Evolutionary conservation across 2,329 filamentous ascomycete species (phyloP).

Genomic region (Colletotrichum cordylinicola): DNA sequence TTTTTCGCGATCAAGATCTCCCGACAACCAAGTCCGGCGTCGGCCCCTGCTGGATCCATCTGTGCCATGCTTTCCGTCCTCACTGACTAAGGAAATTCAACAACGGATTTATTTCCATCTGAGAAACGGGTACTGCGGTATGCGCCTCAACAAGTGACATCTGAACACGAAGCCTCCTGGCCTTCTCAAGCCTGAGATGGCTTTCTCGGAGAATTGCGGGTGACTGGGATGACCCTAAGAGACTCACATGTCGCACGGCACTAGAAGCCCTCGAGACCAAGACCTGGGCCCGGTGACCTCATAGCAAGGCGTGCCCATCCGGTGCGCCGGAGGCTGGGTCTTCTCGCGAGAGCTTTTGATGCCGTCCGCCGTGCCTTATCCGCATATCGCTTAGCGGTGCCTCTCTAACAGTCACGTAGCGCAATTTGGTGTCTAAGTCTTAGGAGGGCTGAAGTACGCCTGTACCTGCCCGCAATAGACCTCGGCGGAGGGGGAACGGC

Average conservation of each 20-base stretch:
- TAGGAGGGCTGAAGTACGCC: background rate
- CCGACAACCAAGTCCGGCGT: slow-evolving; percentile 5
- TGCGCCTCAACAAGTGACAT: background rate
- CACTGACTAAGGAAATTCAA: background rate
- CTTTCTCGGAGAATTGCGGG: slow-evolving; percentile 14
- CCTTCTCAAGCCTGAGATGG: background rate
- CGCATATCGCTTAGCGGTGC: slow-evolving; percentile 7
- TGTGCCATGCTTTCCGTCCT: background rate
- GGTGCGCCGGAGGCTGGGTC: slow-evolving; percentile 7
- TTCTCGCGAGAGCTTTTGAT: background rate
- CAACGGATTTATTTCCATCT: background rate
- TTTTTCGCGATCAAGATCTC: background rate
- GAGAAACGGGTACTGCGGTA: background rate
- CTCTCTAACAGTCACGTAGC: background rate
- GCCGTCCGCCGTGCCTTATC: slow-evolving; percentile 1
- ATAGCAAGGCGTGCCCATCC: slow-evolving; percentile 9
- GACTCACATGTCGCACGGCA: slow-evolving; percentile 13
- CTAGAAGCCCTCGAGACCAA: background rate
- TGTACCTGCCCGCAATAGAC: slow-evolving; percentile 9
- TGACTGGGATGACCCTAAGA: slow-evolving; percentile 8
- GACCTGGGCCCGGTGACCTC: slow-evolving; percentile 13
- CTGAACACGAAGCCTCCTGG: background rate
- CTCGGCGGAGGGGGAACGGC: slow-evolving; percentile 20
- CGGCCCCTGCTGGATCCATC: background rate
- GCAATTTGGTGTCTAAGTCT: background rate